Percentiles rank a stretch among this genome's conserved stretches.
Conservation (phyloP, 306 rosid genomes). For the Datisca glomerata region DNA sequence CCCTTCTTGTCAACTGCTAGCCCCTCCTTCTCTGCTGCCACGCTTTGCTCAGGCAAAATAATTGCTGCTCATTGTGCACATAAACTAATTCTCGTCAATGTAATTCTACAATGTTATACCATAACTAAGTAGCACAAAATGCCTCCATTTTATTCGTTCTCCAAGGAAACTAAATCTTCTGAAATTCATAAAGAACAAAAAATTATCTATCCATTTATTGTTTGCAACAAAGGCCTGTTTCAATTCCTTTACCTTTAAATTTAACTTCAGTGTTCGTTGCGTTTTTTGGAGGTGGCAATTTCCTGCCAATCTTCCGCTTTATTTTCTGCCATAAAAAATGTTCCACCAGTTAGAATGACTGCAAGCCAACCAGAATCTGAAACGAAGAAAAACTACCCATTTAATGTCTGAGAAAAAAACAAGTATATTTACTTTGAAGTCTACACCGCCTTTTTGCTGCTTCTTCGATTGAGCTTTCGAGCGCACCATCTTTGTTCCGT, state of each 20-base stretch:
- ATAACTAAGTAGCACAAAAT: not conserved
- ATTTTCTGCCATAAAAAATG: constrained; percentile 43
- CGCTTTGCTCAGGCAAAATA: constrained; percentile 80
- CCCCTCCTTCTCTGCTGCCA: constrained; percentile 77
- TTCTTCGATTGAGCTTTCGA: constrained; percentile 49
- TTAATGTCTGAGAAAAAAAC: not conserved
- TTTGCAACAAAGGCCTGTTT: too few relatives aligned
- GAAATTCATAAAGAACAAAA: constrained; percentile 5
- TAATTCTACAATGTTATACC: too few relatives aligned
- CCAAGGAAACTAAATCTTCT: not conserved
- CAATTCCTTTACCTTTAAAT: constrained; percentile 55
- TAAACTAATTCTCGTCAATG: constrained; percentile 4
- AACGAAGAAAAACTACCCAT: not conserved
- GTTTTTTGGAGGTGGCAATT: constrained; percentile 76
- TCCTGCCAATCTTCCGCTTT: constrained; percentile 75
- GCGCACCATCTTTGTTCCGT: constrained; percentile 35
- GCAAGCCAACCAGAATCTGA: too few relatives aligned
- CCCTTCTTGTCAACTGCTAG: constrained; percentile 83
- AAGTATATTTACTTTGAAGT: constrained; percentile 46
- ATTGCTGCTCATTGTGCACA: constrained; percentile 45
- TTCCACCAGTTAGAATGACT: not conserved
- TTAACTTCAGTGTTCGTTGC: constrained; percentile 71
- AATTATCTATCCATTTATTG: not conserved
- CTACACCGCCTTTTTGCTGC: constrained; percentile 49
- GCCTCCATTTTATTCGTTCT: not conserved